Evolutionary conservation across 345 rosid genomes (phyloP), one percentile per base, ranked within the genome.

Genomic region (Gossypium rotundifolium): DNA sequence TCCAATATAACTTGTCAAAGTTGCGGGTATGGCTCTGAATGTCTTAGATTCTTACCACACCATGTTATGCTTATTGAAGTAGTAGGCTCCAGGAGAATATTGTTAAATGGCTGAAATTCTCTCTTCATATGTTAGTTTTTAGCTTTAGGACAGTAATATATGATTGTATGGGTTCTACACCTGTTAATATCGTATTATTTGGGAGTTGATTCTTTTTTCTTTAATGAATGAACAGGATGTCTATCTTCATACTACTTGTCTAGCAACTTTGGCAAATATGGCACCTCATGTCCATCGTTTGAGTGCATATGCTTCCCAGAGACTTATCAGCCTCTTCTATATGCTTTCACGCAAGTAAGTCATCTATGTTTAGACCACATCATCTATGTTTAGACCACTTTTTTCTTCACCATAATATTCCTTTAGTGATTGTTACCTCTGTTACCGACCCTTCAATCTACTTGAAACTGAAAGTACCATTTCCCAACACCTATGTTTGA

Each of bases 241-340:
- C 55, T 95, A 95, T 86, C 88, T 95, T 45, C 99, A 95, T 79
- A 95, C 99, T 60, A 95, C 94, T 74, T 93, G 99, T 83, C 85
- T 95, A 29, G 99, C 99, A 64, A 91, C 96, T 70, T 83, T 95
- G 85, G 99, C 98, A 76, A 95, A 95, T 88, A 95, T 93, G 96
- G 99, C 98, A 53, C 99, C 99, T 78, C 99, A 95, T 83, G 86
- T 88, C 78, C 92, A 93, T 81, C 97, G 87, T 42, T 83, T 95
- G 86, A 95, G 97, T 86, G 94, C 96, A 76, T 93, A 93, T 85
- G 98, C 99, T 78, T 95, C 98, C 11, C 97, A 95, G 84, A 89
- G 97, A 80, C 87, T 95, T 65, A 93, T 95, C 87, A 95, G 98
- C 83, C 97, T 95, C 76, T 95, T 95, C 85, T 83, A 87, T 79